These are phyloP conservation scores for Brasilioporus rufonigricans DNA, from an alignment of 768 basidiomycete genomes.

Conservation along the genomic window DNA sequence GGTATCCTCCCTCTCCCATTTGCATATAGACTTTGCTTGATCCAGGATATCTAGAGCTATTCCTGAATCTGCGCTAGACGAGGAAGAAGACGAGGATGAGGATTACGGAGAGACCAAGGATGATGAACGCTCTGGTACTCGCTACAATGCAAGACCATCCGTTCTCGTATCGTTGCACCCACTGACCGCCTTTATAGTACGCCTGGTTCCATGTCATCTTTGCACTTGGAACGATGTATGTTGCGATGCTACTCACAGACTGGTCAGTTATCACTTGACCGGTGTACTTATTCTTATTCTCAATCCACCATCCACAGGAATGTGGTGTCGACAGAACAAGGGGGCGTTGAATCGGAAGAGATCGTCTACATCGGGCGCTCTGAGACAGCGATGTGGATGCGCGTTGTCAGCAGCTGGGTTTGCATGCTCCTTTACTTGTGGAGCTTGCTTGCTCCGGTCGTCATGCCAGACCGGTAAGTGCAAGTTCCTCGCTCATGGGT, in stretches of 20 bases:
- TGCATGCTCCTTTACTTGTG: slow-evolving; percentile 84
- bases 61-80: slow-evolving; percentile 83
- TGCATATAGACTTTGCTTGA: not conserved
- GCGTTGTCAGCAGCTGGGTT: slow-evolving; percentile 93
- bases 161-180: not conserved
- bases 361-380: slow-evolving; percentile 93
- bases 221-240: slow-evolving; percentile 94
- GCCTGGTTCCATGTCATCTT: slow-evolving; percentile 99
- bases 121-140: slow-evolving; percentile 90
- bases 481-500: not conserved
- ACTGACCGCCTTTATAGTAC: slow-evolving; percentile 53
- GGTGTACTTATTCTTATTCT: not conserved
- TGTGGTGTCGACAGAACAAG: slow-evolving; percentile 58
- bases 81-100: slow-evolving; percentile 81
- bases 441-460: slow-evolving; percentile 83
- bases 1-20: slow-evolving; percentile 45
- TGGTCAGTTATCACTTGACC: slow-evolving; percentile 61
- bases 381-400: slow-evolving; percentile 99
- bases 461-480: slow-evolving; percentile 86
- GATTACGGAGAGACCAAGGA: slow-evolving; percentile 74
- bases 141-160: slow-evolving; percentile 75
- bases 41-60: slow-evolving; percentile 58
- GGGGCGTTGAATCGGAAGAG: slow-evolving; percentile 50
- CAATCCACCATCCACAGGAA: slow-evolving; percentile 49
- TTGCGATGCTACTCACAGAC: slow-evolving; percentile 94